These are phyloP conservation scores for Telfairia occidentalis DNA, from an alignment of 331 rosid species.

Conservation along the genomic window DNA sequence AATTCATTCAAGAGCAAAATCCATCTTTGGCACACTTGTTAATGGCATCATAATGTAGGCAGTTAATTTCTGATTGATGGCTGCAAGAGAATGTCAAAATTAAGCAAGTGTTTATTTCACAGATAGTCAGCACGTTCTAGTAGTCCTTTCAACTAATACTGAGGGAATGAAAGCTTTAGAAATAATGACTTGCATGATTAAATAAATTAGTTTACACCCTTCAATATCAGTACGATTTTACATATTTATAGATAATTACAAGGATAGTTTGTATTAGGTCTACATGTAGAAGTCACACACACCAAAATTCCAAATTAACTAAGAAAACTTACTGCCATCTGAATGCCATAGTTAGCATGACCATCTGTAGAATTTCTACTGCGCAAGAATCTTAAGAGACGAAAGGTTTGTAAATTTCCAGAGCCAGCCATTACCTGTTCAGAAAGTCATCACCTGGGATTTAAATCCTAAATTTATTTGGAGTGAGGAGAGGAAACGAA, in stretches of 20 bases:
- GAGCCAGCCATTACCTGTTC: conserved; percentile 97
- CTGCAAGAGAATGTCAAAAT: not conserved
- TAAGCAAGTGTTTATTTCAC: not conserved
- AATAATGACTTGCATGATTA: not conserved
- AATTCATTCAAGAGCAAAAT: too few species aligned
- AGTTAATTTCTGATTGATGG: too few species aligned
- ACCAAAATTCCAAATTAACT: conserved; percentile 1
- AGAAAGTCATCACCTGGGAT: conserved; percentile 21
- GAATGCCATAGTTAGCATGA: conserved; percentile 81
- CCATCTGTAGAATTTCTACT: conserved; percentile 91
- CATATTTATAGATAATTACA: not conserved
- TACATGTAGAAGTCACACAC: conserved; percentile 1
- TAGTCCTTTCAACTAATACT: not conserved
- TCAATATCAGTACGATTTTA: not conserved
- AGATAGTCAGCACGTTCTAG: not conserved
- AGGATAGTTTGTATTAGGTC: not conserved
- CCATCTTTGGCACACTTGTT: too few species aligned
- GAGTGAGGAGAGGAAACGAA: not conserved
- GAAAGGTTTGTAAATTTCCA: conserved; percentile 87
- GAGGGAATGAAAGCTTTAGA: not conserved
- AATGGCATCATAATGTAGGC: too few species aligned
- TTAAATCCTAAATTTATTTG: conserved; percentile 5
- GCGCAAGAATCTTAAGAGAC: conserved; percentile 72
- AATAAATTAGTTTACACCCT: not conserved
- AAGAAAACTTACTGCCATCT: conserved; percentile 84